These are phyloP conservation scores for Zoysia japonica DNA, from an alignment of 176 grass and related monocot genomes.

Conservation along the genomic window DNA sequence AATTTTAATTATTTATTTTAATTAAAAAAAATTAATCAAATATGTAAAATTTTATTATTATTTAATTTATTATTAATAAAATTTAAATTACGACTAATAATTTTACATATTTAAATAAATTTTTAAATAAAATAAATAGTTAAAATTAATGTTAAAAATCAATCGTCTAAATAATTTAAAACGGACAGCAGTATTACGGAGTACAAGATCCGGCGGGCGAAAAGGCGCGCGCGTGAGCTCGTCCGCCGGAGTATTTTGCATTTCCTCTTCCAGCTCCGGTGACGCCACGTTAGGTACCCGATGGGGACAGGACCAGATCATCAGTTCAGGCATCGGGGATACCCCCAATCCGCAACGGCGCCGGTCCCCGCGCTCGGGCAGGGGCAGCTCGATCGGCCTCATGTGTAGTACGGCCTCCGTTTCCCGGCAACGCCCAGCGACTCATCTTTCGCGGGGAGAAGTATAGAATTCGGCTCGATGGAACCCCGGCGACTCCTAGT, in stretches of 20 bases:
- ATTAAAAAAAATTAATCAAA: no score
- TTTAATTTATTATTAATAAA: no score
- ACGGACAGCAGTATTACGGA: no score
- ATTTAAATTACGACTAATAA: no score
- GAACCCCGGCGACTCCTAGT: not conserved
- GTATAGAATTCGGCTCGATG: not conserved
- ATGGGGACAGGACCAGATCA: constrained; percentile 19
- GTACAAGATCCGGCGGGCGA: not conserved
- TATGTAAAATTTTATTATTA: no score
- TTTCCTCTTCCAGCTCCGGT: not conserved
- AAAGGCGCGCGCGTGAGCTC: constrained; percentile 4
- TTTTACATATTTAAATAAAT: no score
- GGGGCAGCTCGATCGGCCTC: not conserved
- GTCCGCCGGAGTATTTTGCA: not conserved
- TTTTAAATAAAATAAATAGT: no score
- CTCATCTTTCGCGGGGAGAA: not conserved
- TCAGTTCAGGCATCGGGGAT: not conserved
- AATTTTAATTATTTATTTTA: no score
- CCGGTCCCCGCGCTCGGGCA: not conserved
- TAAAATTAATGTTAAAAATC: no score
- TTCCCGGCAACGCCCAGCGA: no score
- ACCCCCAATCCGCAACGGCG: not conserved
- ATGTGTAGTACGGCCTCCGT: not conserved
- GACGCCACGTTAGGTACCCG: constrained; percentile 36
- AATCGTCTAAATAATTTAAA: no score